Evolutionary conservation across 768 basidiomycete species (phyloP), one percentile per base, ranked within the genome.

Genomic region (Hirschioporus abietinus): DNA sequence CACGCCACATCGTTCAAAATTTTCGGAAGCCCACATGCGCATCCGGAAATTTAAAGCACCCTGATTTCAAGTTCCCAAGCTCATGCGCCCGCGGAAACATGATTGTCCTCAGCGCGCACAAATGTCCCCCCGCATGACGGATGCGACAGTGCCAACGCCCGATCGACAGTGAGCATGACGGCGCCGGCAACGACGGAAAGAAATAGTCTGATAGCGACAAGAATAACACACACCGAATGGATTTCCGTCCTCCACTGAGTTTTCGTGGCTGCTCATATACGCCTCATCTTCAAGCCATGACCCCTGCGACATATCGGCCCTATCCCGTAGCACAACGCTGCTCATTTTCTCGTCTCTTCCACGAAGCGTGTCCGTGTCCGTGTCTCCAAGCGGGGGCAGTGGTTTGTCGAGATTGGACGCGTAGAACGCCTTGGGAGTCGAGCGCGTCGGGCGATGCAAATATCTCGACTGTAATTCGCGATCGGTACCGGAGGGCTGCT

Each of bases 351-450:
- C 63, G 26, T 2, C 70, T 34, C 0, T 68, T 72, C 63, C 63
- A 66, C 71, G 66, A 69, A 65, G 1, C 63, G 25, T 5, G 71
- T 63, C 18, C 75, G 78, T 75, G 80, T 74, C 27, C 42, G 42
- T 52, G 42, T 52, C 42, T 52, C 42, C 42, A 20, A 20, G 42
- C 42, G 77, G 76, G 24, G 80, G 76, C 18, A 76, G 74, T 0
- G 79, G 77, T 65, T 81, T 81, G 71, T 80, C 78, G 69, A 71
- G 65, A 1, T 42, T 64, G 67, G 66, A 12, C 15, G 73, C 52
- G 35, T 68, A 72, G 26, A 64, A 60, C 0, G 69, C 42, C 42
- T 52, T 52, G 42, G 42, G 42, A 12, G 42, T 52, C 42, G 42
- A 52, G 42, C 42, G 42, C 42, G 42, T 52, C 42, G 42, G 42